Percentiles rank a stretch among this genome's conserved stretches.
These are phyloP conservation scores for Phlyctochytrium bullatum DNA, from an alignment of 192 early-diverging fungal species.

Conservation along the genomic window DNA sequence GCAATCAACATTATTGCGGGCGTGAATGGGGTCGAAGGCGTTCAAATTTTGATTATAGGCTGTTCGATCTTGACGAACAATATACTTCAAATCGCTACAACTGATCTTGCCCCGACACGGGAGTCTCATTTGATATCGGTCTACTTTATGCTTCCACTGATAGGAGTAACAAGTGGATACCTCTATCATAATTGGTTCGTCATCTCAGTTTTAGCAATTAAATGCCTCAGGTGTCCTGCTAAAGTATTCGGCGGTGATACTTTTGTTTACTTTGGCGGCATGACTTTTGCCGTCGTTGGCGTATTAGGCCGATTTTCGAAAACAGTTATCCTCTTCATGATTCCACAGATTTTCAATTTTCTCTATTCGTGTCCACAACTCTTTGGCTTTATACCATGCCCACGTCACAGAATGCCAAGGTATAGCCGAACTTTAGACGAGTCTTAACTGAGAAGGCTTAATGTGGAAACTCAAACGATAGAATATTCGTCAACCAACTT, in stretches of 20 bases:
- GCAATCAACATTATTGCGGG: constrained; percentile 98
- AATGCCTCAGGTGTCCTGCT: constrained; percentile 70
- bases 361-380: constrained; percentile 92
- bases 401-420: constrained; percentile 89
- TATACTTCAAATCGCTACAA: constrained; percentile 57
- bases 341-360: constrained; percentile 98
- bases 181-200: constrained; percentile 83
- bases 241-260: constrained; percentile 95
- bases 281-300: constrained; percentile 97
- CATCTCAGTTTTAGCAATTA: constrained; percentile 12
- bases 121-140: constrained; percentile 84
- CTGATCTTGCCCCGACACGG: neutral
- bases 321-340: constrained; percentile 88
- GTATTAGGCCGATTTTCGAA: constrained; percentile 93
- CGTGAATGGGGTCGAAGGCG: constrained; percentile 95
- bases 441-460: too few species aligned
- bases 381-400: constrained; percentile 91
- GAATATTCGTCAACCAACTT: constrained; percentile 33
- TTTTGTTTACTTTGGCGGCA: constrained; percentile 96
- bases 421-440: too few species aligned
- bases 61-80: constrained; percentile 78
- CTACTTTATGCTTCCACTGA: constrained; percentile 91
- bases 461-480: constrained; percentile 19
- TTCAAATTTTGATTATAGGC: constrained; percentile 90
- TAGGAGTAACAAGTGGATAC: constrained; percentile 79